Evolutionary conservation across 306 rosid genomes (phyloP).

Genomic region (Vicia faba): DNA sequence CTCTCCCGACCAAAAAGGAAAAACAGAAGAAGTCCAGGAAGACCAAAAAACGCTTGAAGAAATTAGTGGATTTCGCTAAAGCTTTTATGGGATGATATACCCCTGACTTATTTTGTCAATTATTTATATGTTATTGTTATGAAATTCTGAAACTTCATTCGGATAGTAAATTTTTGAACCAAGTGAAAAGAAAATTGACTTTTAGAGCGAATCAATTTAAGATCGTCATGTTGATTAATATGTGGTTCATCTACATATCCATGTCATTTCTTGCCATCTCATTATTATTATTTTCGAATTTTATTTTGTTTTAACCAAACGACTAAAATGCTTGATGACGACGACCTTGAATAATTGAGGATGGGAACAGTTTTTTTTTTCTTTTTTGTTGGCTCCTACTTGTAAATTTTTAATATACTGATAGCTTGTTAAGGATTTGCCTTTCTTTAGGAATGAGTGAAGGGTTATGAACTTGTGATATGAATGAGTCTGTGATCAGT

Average conservation of each 20-base stretch:
- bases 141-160: slow-evolving; percentile 40
- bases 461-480: slow-evolving; percentile 3
- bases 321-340: neutral
- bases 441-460: slow-evolving; percentile 22
- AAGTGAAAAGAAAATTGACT: no score
- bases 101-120: slow-evolving; percentile 30
- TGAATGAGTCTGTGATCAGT: slow-evolving; percentile 30
- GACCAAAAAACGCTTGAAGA: slow-evolving; percentile 68
- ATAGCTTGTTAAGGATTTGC: slow-evolving; percentile 1
- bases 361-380: neutral
- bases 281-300: neutral
- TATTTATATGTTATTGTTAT: slow-evolving; percentile 23
- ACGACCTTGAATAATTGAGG: slow-evolving; percentile 29
- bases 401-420: slow-evolving; percentile 31
- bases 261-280: slow-evolving; percentile 20
- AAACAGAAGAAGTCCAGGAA: slow-evolving; percentile 71
- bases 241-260: slow-evolving; percentile 26
- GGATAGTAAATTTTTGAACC: slow-evolving; percentile 28
- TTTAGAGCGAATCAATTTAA: neutral
- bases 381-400: slow-evolving; percentile 9
- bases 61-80: slow-evolving; percentile 40
- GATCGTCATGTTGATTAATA: slow-evolving; percentile 24
- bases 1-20: slow-evolving; percentile 51
- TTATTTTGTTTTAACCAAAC: neutral
- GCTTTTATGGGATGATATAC: slow-evolving; percentile 36